Conservation (phyloP, 768 basidiomycete species). For the Mycena pura region DNA sequence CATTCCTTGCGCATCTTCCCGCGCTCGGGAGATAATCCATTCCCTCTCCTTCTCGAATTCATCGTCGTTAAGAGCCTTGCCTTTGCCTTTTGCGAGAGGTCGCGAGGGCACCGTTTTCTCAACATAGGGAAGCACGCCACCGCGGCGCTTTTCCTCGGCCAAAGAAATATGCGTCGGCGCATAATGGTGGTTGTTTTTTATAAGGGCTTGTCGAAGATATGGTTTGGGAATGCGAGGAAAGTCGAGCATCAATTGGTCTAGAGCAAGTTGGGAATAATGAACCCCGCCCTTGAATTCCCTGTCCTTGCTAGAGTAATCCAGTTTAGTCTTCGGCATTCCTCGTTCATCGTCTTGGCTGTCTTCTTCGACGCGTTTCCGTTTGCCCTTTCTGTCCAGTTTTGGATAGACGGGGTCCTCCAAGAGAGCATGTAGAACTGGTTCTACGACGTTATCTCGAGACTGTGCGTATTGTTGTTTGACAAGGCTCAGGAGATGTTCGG, state of each 20-base stretch:
- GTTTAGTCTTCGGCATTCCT: conserved; percentile 44
- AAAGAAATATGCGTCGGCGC: conserved; percentile 70
- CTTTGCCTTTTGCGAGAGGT: conserved; percentile 46
- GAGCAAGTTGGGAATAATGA: conserved; percentile 55
- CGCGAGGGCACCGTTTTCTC: conserved; percentile 42
- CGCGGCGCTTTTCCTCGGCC: conserved; percentile 40
- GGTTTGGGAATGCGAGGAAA: conserved; percentile 65
- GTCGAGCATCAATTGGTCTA: conserved; percentile 60
- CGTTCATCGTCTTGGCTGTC: conserved; percentile 34
- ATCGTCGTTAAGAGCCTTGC: conserved; percentile 44
- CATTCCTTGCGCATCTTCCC: too few relatives aligned
- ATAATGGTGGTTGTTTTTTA: conserved; percentile 54
- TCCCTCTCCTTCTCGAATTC: conserved; percentile 54
- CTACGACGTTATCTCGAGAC: conserved; percentile 48
- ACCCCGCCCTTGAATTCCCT: conserved; percentile 50
- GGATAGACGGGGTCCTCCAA: conserved; percentile 72
- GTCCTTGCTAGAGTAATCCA: conserved; percentile 61
- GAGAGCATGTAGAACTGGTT: conserved; percentile 62
- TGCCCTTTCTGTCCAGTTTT: conserved; percentile 48
- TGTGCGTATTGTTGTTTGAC: conserved; percentile 50
- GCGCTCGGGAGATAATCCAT: conserved; percentile 53
- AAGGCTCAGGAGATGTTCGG: conserved; percentile 57
- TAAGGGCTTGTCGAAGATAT: conserved; percentile 56
- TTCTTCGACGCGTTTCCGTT: conserved; percentile 41
- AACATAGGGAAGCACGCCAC: conserved; percentile 42